Base-by-base conservation (phyloP, 1,284 basidiomycete species). In the Ustanciosporium gigantosporum region DNA sequence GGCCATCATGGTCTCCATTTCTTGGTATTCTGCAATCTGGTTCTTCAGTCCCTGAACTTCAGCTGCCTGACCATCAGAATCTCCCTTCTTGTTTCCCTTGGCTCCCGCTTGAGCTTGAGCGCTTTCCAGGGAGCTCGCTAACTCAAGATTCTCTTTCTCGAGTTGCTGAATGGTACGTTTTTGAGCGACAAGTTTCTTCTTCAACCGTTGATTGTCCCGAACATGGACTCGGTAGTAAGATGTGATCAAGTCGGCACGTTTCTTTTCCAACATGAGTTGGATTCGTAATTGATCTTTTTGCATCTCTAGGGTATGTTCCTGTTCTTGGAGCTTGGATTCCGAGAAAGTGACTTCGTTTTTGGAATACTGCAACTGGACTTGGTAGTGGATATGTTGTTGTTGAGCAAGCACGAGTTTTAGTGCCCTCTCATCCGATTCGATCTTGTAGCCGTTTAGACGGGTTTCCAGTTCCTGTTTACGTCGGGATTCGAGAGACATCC, bases 1-100 rank as follows among this genome's bases (percentile, higher is more conserved):
- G 23, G 46, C 47, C 55, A 65, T 58, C 55, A 58, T 59, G 1
- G 41, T 55, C 29, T 65, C 61, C 25, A 50, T 46, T 36, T 65
- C 44, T 31, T 31, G 44, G 20, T 53, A 20, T 20, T 27, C 38
- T 6, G 46, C 61, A 14, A 55, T 58, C 22, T 65, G 55, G 27
- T 43, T 47, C 8, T 45, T 44, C 14, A 56, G 49, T 11, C 55
- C 44, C 24, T 43, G 35, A 9, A 58, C 36, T 9, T 17, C 20
- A 9, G 20, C 20, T 8, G 24, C 16, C 36, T 37, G 11, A 15
- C 20, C 20, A 19, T 8, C 32, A 19, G 11, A 11, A 19, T 19
- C 17, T 13, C 17, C 36, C 27, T 29, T 29, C 27, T 9, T n/a
- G 21, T 23, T 37, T 6, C 36, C 21, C 6, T 37, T 37, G 8